Base-by-base conservation (phyloP, 1,139 yeast genomes). In the Saccharomyces pastorianus region DNA sequence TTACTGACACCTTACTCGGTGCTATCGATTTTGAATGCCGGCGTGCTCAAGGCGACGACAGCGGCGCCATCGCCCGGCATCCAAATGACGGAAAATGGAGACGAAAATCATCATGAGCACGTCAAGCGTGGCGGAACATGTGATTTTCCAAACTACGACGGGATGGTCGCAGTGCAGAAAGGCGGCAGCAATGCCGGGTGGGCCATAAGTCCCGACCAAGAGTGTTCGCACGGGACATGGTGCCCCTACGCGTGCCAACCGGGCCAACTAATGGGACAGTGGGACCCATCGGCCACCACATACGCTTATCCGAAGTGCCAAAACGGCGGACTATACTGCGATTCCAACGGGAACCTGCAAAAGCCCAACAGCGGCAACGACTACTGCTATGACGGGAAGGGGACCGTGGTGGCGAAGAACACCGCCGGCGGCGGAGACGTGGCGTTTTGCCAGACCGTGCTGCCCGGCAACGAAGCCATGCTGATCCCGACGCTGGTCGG, bases 381-480 rank as follows among this genome's bases (percentile, higher is more conserved):
- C 49, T 85, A 82, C 73, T 89, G 96, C 73, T 78, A 79, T 59
- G 83, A 84, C 57, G 96, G 96, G 55, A 79, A 81, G 58, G 93
- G 90, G 41, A 80, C 91, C 20, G 82, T 88, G 31, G 64, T 72
- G 34, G 95, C 82, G 46, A 66, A 75, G 56, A 88, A 87, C 74
- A 64, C 68, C 26, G 79, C 81, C 13, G 66, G 71, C 47, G 73
- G 75, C 49, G 60, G 71, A 6, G 74, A 79, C 57, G 89, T 88
- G 59, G 90, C 96, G 11, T 83, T 89, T 71, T 89, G 96, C 71
- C 96, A 90, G 74, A 89, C 96, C 3, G 96, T 89, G 11, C 76
- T 89, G 57, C 96, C 96, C 23, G 96, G 96, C 58, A 86, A 88
- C 69, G 96, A 89, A 73, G 95, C 89, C 63, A 89, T 89, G 96